phyloP scores from a whole-genome alignment of 1,284 basidiomycete genomes.

The Pseudozyma thailandica region DNA sequence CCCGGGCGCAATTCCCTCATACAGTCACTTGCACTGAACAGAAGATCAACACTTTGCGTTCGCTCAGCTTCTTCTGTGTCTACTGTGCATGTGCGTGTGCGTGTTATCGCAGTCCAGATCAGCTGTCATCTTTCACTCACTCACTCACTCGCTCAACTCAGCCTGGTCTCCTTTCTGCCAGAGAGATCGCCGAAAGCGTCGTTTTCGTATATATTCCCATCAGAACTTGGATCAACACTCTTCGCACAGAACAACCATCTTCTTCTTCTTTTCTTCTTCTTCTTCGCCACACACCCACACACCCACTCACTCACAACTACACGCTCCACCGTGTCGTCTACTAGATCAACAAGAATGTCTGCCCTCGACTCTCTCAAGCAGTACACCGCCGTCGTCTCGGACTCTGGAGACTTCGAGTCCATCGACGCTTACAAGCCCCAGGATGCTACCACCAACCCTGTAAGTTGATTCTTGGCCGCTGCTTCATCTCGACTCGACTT shows the following conservation, averaged over 20 bases:
- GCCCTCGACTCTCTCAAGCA: constrained; percentile 66
- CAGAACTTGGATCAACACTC: too few species aligned
- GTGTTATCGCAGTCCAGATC: constrained; percentile 9
- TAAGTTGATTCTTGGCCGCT: constrained; percentile 27
- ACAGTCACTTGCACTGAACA: too few species aligned
- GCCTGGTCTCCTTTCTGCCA: neutral
- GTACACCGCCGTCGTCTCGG: constrained; percentile 66
- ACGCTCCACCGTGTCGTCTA: constrained; percentile 1
- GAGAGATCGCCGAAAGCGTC: neutral
- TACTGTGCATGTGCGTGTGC: too few species aligned
- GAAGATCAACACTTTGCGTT: constrained; percentile 3
- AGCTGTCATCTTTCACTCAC: neutral
- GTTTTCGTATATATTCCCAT: neutral
- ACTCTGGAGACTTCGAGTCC: constrained; percentile 68
- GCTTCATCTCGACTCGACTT: neutral
- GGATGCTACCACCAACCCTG: constrained; percentile 68
- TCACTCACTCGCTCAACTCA: neutral
- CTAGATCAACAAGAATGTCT: constrained; percentile 32
- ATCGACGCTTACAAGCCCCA: constrained; percentile 68
- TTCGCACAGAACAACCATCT: neutral
- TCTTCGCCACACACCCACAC: neutral
- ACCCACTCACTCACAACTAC: constrained; percentile 1
- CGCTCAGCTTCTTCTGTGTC: too few species aligned
- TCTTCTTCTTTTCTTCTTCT: neutral
- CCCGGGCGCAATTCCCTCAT: constrained; percentile 19